Conservation (phyloP, 2,329 filamentous ascomycete genomes). For the Eutypa lata region DNA sequence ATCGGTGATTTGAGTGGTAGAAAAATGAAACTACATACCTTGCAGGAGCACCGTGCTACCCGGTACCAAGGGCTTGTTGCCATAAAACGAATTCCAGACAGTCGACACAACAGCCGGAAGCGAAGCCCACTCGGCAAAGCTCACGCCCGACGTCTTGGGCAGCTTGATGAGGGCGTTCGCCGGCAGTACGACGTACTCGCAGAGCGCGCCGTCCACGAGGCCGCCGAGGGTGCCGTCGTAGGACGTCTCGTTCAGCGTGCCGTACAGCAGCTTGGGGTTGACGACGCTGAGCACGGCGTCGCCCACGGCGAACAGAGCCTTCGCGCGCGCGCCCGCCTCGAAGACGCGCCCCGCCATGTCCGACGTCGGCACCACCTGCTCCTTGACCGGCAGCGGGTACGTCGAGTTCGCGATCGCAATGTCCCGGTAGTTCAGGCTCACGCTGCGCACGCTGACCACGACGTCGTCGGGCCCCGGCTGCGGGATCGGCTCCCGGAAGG, state of each 20-base stretch:
- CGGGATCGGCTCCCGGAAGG: constrained; percentile 22
- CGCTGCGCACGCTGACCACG: constrained; percentile 26
- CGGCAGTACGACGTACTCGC: constrained; percentile 40
- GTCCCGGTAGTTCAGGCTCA: constrained; percentile 34
- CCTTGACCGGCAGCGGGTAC: constrained; percentile 30
- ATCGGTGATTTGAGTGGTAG: too few relatives aligned
- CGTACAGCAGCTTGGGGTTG: constrained; percentile 22
- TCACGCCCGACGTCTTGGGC: constrained; percentile 29
- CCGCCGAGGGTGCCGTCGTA: constrained; percentile 25
- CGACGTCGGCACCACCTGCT: constrained; percentile 32
- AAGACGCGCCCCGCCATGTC: constrained; percentile 34
- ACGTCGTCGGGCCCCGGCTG: constrained; percentile 22
- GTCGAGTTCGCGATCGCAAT: constrained; percentile 23
- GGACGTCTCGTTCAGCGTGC: constrained; percentile 11
- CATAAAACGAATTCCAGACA: constrained; percentile 47
- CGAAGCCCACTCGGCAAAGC: constrained; percentile 33
- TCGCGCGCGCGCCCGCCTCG: constrained; percentile 18
- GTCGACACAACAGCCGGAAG: constrained; percentile 43
- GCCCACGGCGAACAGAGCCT: constrained; percentile 23
- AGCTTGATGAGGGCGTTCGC: constrained; percentile 36
- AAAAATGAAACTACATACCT: constrained; percentile 14
- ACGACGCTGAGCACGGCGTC: constrained; percentile 29
- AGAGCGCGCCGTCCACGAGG: constrained; percentile 34
- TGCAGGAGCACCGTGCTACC: constrained; percentile 36
- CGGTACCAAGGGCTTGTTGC: constrained; percentile 35